Evolutionary conservation across 768 basidiomycete species (phyloP).

Genomic region (Pleurotus cornucopiae): DNA sequence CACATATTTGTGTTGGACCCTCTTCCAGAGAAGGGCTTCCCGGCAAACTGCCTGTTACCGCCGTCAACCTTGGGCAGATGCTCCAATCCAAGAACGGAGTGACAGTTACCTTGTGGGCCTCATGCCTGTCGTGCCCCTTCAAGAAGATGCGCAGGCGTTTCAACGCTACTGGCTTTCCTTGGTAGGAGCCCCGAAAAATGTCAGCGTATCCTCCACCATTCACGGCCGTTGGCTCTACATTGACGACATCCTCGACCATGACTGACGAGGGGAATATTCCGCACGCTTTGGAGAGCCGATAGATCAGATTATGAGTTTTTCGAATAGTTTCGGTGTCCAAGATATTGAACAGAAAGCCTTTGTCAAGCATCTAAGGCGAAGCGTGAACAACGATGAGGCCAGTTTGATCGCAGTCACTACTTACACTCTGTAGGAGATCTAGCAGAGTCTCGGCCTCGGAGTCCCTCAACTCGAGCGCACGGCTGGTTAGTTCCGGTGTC

Average conservation of each 20-base stretch:
- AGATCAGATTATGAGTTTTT: too few relatives aligned
- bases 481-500: too few relatives aligned
- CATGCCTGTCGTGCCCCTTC: neutral
- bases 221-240: neutral
- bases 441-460: too few relatives aligned
- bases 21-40: constrained; percentile 2
- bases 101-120: neutral
- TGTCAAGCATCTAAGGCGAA: neutral
- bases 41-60: neutral
- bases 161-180: neutral
- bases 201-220: neutral
- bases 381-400: too few relatives aligned
- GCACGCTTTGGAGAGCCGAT: neutral
- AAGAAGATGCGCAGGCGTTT: neutral
- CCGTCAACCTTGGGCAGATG: neutral
- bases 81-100: neutral
- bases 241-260: neutral
- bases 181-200: neutral
- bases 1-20: neutral
- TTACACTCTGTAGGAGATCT: too few relatives aligned
- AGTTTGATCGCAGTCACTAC: too few relatives aligned
- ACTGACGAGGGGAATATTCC: neutral
- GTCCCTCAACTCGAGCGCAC: too few relatives aligned
- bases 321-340: too few relatives aligned
- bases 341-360: too few relatives aligned